Evolutionary conservation across 805 yeast species (phyloP).

Genomic region (Wickerhamomyces canadensis): DNA sequence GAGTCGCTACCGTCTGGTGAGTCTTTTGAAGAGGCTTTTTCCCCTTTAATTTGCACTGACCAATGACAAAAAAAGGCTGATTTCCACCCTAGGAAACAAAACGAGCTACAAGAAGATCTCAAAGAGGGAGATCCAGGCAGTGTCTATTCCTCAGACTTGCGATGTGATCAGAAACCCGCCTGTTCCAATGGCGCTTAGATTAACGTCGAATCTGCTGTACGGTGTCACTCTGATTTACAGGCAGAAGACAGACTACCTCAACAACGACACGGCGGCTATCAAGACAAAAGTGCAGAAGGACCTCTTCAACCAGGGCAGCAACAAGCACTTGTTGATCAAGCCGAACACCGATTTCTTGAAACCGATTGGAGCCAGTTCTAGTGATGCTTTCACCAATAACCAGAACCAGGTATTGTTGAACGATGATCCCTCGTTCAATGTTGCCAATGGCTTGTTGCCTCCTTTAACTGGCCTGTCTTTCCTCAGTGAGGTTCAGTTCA

Average conservation of each 20-base stretch:
- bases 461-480: conserved; percentile 15
- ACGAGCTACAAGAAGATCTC: conserved; percentile 24
- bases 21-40: conserved; percentile 6
- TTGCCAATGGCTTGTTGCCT: conserved; percentile 27
- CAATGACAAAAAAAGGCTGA: conserved; percentile 18
- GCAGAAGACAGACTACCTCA: conserved; percentile 42
- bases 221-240: conserved; percentile 43
- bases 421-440: conserved; percentile 37
- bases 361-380: not conserved
- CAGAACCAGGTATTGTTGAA: conserved; percentile 15
- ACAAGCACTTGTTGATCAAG: conserved; percentile 5
- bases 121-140: conserved; percentile 28
- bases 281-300: conserved; percentile 22
- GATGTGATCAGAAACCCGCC: conserved; percentile 21
- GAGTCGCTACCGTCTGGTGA: conserved; percentile 27
- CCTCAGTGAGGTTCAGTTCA: conserved; percentile 1
- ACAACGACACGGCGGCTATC: conserved; percentile 19
- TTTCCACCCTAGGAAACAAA: conserved; percentile 38
- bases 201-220: conserved; percentile 36
- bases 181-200: conserved; percentile 22
- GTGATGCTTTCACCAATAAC: not conserved
- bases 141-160: conserved; percentile 41
- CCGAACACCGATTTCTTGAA: conserved; percentile 1
- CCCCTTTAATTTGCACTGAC: conserved; percentile 1
- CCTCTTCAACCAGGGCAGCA: conserved; percentile 3